Evolutionary conservation across 306 rosid genomes (phyloP), one percentile per base, ranked within the genome.

Genomic region (Casuarina glauca): DNA sequence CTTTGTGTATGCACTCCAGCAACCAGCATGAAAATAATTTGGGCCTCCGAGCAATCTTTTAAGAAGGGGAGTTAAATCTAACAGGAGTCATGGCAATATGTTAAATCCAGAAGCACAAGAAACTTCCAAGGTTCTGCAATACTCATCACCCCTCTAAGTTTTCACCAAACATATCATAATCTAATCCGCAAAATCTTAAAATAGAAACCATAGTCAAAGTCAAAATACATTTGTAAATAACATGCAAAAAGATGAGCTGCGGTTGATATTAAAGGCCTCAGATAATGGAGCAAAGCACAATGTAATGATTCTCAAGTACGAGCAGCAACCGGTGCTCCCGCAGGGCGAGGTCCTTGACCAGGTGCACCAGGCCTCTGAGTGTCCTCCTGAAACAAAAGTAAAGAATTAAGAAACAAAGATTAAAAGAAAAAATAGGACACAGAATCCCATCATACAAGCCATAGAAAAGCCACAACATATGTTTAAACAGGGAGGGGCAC

Each of bases 311-410:
- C 54, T 80, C 74, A 90, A 71, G 85, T 3, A 12, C 93, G 93
- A 43, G 82, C 78, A 48, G 96, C 83, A 54, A 53, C 86, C 9
- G 72, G 83, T 3, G 39, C 81, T 55, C 91, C 96, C 39, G 85
- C 84, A 49, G 91, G 84, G 36, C 96, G 90, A 6, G 96, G 89
- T 6, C 85, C 93, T 73, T 82, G 88, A 43, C 96, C 93, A 44
- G 96, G 96, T 64, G 84, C 91, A 44, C 93, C 93, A 2, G 96
- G 91, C 82, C 92, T 88, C 43, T 87, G 90, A 0, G 78, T 81
- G 69, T 90, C 96, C 77, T 90, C 96, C 96, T 90, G 17, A 76
- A 74, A 84, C 69, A n/a, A 66, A 16, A 66, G 7, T 0, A 41
- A 66, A 66, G 49, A 20, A 42, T 3, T 3, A 66, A 6, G n/a